phyloP scores from a whole-genome alignment of 768 basidiomycete species.

The Tubosaeta sp. region DNA sequence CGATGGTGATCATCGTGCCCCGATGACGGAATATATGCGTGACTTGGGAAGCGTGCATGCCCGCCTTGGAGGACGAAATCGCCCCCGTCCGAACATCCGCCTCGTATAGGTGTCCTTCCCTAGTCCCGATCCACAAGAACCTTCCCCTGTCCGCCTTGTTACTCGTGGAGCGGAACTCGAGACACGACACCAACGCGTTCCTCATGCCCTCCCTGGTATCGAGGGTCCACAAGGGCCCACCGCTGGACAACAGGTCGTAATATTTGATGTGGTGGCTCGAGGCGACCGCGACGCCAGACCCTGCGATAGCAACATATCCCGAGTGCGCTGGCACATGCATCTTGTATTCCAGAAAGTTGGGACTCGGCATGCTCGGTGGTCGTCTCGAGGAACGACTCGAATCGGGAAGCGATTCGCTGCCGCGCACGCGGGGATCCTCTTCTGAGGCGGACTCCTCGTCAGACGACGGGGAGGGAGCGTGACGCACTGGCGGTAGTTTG shows the following conservation, averaged over 20 bases:
- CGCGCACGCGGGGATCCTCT: slow-evolving; percentile 46
- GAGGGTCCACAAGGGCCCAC: slow-evolving; percentile 43
- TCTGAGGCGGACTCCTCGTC: slow-evolving; percentile 59
- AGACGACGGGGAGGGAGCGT: slow-evolving; percentile 38
- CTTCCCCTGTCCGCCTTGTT: slow-evolving; percentile 49
- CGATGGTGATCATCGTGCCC: slow-evolving; percentile 70
- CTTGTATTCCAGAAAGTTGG: slow-evolving; percentile 39
- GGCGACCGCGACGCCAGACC: slow-evolving; percentile 54
- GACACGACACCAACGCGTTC: slow-evolving; percentile 65
- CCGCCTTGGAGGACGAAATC: slow-evolving; percentile 53
- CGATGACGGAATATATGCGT: slow-evolving; percentile 71
- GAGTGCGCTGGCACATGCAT: slow-evolving; percentile 54
- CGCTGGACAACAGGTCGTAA: slow-evolving; percentile 52
- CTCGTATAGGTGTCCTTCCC: slow-evolving; percentile 85
- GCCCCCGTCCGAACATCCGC: slow-evolving; percentile 63
- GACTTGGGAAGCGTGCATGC: slow-evolving; percentile 63
- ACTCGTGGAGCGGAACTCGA: slow-evolving; percentile 67
- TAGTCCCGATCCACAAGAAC: slow-evolving; percentile 83
- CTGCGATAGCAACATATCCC: slow-evolving; percentile 53
- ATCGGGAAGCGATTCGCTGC: slow-evolving; percentile 60
- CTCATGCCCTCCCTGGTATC: slow-evolving; percentile 66
- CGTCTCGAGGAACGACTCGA: slow-evolving; percentile 62
- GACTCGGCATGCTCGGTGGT: slow-evolving; percentile 33
- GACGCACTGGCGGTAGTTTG: slow-evolving; percentile 62
- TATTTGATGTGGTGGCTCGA: slow-evolving; percentile 56